Base-by-base conservation (phyloP, 2,329 filamentous ascomycete genomes). In the Sclerotinia sclerotiorum region DNA sequence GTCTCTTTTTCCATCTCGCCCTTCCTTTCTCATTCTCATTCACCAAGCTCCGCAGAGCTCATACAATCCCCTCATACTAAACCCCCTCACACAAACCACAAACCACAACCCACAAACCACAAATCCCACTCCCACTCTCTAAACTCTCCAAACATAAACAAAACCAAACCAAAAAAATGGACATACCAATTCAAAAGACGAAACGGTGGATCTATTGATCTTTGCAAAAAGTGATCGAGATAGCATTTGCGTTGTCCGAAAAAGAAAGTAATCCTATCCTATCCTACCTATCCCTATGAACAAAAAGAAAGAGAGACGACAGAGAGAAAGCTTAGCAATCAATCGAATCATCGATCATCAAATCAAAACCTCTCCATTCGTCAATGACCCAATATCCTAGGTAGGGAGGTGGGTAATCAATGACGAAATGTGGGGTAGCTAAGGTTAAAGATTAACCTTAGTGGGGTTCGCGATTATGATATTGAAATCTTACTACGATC, bases 401-500 rank as follows among this genome's bases (percentile, higher is more conserved):
- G 35, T 35, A 35, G 35, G 35, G 1, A 35, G 35, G 7, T 21
- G 32, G 8, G 7, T 48, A 61, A 61, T 32, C 57, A 32, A 61
- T 61, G 42, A 61, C 57, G 57, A 15, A 48, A 48, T 48, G 57
- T 61, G 57, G 57, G 57, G 57, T 60, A 60, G 17, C 55, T 56
- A 55, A 15, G 39, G 13, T 42, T 42, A 13, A 42, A 42, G 39
- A 42, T 42, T 29, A n/a, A n/a, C n/a, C n/a, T n/a, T n/a, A n/a
- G n/a, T n/a, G n/a, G n/a, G n/a, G n/a, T n/a, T n/a, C n/a, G n/a
- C n/a, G n/a, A n/a, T n/a, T n/a, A n/a, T n/a, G n/a, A n/a, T n/a
- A n/a, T n/a, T n/a, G n/a, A n/a, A n/a, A n/a, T n/a, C n/a, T n/a
- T n/a, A n/a, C n/a, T n/a, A n/a, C n/a, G n/a, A n/a, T n/a, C n/a